phyloP scores from a whole-genome alignment of 2,329 filamentous ascomycete genomes.

The Arthrobotrys musiformis region DNA sequence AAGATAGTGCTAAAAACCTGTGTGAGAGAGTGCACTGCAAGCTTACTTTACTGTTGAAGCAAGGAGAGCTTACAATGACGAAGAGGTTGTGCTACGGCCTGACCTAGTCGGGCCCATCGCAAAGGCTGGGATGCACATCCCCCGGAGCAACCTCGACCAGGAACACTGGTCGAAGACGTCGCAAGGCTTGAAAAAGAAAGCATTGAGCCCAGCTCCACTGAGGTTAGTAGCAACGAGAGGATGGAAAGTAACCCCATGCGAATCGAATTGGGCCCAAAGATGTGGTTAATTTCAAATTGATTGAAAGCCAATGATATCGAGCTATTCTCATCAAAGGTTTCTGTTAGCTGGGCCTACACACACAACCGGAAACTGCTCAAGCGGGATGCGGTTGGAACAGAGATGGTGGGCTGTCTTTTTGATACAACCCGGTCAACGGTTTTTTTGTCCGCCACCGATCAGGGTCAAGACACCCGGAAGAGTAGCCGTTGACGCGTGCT shows the following conservation, averaged over 20 bases:
- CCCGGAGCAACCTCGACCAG: conserved; percentile 44
- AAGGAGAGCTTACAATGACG: conserved; percentile 56
- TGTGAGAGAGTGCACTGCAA: conserved; percentile 45
- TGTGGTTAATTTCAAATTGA: conserved; percentile 55
- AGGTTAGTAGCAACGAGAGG: conserved; percentile 31
- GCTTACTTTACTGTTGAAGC: conserved; percentile 52
- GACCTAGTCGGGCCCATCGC: conserved; percentile 44
- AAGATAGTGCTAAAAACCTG: conserved; percentile 53
- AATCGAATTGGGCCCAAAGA: conserved; percentile 47
- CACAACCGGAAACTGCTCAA: conserved; percentile 47
- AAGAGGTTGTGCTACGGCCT: conserved; percentile 54
- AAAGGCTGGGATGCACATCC: conserved; percentile 47
- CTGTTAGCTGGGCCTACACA: conserved; percentile 32
- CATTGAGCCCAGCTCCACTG: conserved; percentile 22
- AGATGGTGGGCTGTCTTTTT: conserved; percentile 38
- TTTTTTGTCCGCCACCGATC: conserved; percentile 54
- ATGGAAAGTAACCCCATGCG: conserved; percentile 42
- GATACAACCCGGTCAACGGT: conserved; percentile 52
- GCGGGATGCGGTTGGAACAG: conserved; percentile 40
- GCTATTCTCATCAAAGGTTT: conserved; percentile 48
- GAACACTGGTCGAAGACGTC: conserved; percentile 21
- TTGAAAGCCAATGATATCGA: conserved; percentile 54
- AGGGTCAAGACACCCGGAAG: conserved; percentile 54
- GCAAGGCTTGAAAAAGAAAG: conserved; percentile 52
- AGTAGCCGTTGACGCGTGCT: conserved; percentile 56